Percentiles rank a stretch among this genome's conserved stretches.
These are phyloP conservation scores for Ascocoryne sarcoides DNA, from an alignment of 2,329 filamentous ascomycete genomes.

Conservation along the genomic window DNA sequence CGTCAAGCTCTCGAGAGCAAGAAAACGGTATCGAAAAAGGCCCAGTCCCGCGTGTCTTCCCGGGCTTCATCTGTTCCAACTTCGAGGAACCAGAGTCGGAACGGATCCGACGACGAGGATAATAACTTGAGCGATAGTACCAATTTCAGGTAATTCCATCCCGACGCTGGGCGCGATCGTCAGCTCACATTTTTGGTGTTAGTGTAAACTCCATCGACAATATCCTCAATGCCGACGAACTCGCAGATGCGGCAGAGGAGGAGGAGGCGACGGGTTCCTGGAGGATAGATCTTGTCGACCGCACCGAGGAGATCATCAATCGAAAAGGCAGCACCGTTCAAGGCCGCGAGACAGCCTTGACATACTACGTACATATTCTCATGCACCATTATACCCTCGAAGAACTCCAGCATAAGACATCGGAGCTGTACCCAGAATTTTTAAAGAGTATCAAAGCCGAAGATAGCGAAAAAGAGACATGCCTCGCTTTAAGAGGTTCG, in stretches of 20 bases:
- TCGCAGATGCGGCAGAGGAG: slow-evolving; percentile 12
- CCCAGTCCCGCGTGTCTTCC: slow-evolving; percentile 39
- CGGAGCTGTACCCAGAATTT: slow-evolving; percentile 50
- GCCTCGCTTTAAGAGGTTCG: slow-evolving; percentile 50
- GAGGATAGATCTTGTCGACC: slow-evolving; percentile 47
- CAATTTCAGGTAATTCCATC: slow-evolving; percentile 39
- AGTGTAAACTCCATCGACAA: slow-evolving; percentile 41
- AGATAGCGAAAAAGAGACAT: slow-evolving; percentile 52
- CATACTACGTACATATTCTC: slow-evolving; percentile 48
- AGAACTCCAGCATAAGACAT: slow-evolving; percentile 43
- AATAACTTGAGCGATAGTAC: slow-evolving; percentile 43
- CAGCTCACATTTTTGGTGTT: slow-evolving; percentile 2
- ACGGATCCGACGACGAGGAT: slow-evolving; percentile 46
- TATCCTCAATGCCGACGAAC: slow-evolving; percentile 33
- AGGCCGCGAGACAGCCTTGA: slow-evolving; percentile 51
- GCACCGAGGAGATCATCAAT: slow-evolving; percentile 56
- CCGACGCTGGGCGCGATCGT: slow-evolving; percentile 6
- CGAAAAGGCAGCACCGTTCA: slow-evolving; percentile 58
- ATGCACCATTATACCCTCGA: slow-evolving; percentile 54
- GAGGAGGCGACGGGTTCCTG: slow-evolving; percentile 46
- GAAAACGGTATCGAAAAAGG: slow-evolving; percentile 51
- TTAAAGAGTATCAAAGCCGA: slow-evolving; percentile 55
- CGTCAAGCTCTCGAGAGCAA: slow-evolving; percentile 47
- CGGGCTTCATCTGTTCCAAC: slow-evolving; percentile 39
- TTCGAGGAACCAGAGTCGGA: slow-evolving; percentile 36